Evolutionary conservation across 2,329 filamentous ascomycete genomes (phyloP).

Genomic region (Rhexocercosporidium sp.): DNA sequence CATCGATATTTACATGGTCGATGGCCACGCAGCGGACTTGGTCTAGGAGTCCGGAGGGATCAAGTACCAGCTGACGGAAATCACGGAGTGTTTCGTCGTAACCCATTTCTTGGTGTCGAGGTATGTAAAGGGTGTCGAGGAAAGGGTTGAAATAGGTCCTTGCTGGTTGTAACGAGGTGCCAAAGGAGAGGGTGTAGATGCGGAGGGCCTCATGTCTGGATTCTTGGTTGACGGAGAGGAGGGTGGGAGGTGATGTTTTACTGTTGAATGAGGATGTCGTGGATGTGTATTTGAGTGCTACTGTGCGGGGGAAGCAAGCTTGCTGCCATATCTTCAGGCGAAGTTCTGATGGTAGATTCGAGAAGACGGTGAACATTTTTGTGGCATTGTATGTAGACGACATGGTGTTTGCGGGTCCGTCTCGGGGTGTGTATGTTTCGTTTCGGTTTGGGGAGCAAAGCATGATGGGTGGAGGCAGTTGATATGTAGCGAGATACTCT

Average conservation of each 20-base stretch:
- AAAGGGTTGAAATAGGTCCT: conserved; percentile 40
- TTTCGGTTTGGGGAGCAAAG: neutral
- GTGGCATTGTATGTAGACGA: conserved; percentile 13
- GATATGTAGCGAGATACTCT: neutral
- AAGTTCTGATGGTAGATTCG: conserved; percentile 37
- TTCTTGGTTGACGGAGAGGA: conserved; percentile 50
- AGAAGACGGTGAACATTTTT: conserved; percentile 35
- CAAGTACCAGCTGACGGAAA: conserved; percentile 45
- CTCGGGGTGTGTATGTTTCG: neutral
- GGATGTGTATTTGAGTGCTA: conserved; percentile 44
- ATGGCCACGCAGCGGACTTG: conserved; percentile 49
- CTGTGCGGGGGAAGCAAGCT: conserved; percentile 33
- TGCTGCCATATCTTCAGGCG: conserved; percentile 38
- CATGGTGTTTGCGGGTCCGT: conserved; percentile 16
- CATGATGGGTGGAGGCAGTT: neutral
- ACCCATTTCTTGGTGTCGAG: conserved; percentile 44
- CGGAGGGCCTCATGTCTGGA: conserved; percentile 49
- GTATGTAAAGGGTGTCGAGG: conserved; percentile 39
- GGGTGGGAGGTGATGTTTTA: conserved; percentile 46
- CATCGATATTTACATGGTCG: conserved; percentile 51
- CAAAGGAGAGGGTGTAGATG: conserved; percentile 45
- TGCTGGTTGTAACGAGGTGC: conserved; percentile 40
- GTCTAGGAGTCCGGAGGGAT: conserved; percentile 39
- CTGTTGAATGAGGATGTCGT: conserved; percentile 46
- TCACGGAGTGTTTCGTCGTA: conserved; percentile 46